Evolutionary conservation across 2,329 filamentous ascomycete species (phyloP).

Genomic region (Botrytis tulipae): DNA sequence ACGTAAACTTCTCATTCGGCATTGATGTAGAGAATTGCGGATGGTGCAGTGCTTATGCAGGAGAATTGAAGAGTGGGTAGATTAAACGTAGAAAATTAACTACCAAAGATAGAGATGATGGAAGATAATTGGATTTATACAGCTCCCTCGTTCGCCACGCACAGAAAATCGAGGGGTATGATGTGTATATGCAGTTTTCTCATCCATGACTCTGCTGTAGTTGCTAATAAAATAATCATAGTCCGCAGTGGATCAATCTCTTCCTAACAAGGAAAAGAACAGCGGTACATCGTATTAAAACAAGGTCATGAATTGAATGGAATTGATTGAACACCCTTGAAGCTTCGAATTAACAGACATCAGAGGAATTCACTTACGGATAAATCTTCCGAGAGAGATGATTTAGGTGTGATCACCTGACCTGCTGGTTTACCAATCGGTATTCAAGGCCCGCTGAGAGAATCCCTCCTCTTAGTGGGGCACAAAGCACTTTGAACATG

Average conservation of each 20-base stretch:
- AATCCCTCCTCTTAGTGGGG: constrained; percentile 25
- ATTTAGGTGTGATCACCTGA: constrained; percentile 9
- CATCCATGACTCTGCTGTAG: not conserved
- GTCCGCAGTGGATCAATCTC: not conserved
- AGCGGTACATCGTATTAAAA: not conserved
- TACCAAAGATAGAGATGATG: not conserved
- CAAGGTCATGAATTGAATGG: not conserved
- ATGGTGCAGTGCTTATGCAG: not conserved
- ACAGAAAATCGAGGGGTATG: not conserved
- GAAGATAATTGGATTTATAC: not conserved
- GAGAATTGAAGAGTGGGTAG: not conserved
- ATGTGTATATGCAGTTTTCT: not conserved
- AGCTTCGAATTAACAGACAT: not conserved
- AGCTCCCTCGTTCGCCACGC: not conserved
- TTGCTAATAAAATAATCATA: not conserved
- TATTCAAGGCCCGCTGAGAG: constrained; percentile 9
- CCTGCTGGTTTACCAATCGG: not conserved
- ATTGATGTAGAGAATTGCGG: not conserved
- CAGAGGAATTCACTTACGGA: not conserved
- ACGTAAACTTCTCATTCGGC: not conserved
- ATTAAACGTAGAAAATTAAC: not conserved
- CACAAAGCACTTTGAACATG: constrained; percentile 26
- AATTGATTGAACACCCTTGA: not conserved
- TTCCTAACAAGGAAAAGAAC: not conserved
- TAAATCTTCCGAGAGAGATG: not conserved